Percentiles rank a stretch among this genome's conserved stretches.
Evolutionary conservation across 2,329 filamentous ascomycete species (phyloP).

Genomic region (Elsinoe arachidis): DNA sequence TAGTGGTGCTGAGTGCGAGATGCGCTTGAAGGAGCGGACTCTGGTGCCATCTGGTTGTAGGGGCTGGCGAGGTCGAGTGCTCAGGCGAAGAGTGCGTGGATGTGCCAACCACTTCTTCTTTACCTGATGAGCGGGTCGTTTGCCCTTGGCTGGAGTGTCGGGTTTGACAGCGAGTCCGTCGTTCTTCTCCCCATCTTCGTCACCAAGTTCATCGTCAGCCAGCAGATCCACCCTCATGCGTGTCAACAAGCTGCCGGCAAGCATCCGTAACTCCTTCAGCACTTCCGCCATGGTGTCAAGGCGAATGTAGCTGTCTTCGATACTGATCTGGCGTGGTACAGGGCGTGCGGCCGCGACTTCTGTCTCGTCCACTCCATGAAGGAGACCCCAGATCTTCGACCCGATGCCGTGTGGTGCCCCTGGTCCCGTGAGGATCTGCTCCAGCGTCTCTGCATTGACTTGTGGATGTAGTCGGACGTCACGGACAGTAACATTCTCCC

Average conservation of each 20-base stretch:
- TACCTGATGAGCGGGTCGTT: not conserved
- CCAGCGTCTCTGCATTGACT: constrained; percentile 57
- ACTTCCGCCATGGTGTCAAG: constrained; percentile 58
- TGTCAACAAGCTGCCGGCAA: constrained; percentile 62
- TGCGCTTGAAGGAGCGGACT: constrained; percentile 55
- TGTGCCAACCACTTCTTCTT: constrained; percentile 61
- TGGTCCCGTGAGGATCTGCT: constrained; percentile 59
- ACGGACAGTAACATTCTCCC: constrained; percentile 53
- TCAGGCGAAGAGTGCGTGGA: constrained; percentile 72
- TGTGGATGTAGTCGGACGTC: constrained; percentile 55
- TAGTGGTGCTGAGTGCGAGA: constrained; percentile 65
- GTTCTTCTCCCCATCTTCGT: constrained; percentile 23
- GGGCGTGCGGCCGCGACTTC: constrained; percentile 64
- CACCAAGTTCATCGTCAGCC: constrained; percentile 37
- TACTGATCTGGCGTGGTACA: constrained; percentile 80
- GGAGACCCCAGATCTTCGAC: constrained; percentile 61
- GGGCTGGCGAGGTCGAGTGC: constrained; percentile 57
- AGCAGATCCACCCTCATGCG: constrained; percentile 73
- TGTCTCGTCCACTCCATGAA: constrained; percentile 71
- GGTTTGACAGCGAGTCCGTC: constrained; percentile 5
- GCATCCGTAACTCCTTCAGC: constrained; percentile 55
- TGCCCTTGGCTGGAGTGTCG: not conserved
- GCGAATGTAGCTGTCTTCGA: constrained; percentile 81
- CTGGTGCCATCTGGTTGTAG: constrained; percentile 46
- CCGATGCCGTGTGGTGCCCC: constrained; percentile 66